A percentile compares a stretch with the other conserved stretches of the same genome.
phyloP scores from a whole-genome alignment of 257 asterid genomes.

The Fraxinus americana region DNA sequence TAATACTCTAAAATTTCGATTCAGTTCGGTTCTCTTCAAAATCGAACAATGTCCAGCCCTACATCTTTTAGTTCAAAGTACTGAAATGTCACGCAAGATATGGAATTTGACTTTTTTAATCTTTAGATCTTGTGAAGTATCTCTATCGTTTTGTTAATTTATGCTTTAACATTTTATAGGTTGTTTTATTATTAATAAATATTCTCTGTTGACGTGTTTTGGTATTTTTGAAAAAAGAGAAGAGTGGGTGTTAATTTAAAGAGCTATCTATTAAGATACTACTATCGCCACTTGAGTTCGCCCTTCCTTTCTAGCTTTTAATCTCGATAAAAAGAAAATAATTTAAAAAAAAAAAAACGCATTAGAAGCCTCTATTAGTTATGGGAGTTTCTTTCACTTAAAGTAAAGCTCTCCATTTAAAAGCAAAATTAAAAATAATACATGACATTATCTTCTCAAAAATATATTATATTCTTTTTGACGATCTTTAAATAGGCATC shows the following conservation, averaged over 20 bases:
- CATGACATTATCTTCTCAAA: slow-evolving; percentile 6
- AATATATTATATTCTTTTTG: not conserved
- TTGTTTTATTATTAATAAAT: too few species aligned
- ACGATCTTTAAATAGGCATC: not conserved
- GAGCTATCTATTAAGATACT: not conserved
- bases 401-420: not conserved
- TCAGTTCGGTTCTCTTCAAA: too few species aligned
- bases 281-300: not conserved
- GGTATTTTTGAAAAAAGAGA: not conserved
- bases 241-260: not conserved
- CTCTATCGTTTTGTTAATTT: too few species aligned
- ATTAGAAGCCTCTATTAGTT: not conserved
- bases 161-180: too few species aligned
- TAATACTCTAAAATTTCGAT: too few species aligned
- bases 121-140: too few species aligned
- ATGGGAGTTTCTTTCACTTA: not conserved
- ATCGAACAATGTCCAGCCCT: too few species aligned
- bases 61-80: too few species aligned
- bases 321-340: not conserved
- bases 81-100: too few species aligned
- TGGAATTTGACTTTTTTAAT: too few species aligned
- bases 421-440: slow-evolving; percentile 1
- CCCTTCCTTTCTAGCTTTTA: not conserved
- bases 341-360: too few species aligned
- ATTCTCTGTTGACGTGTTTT: too few species aligned